Evolutionary conservation across 208 protist species (phyloP).

Genomic region (Trypanosoma avium): DNA sequence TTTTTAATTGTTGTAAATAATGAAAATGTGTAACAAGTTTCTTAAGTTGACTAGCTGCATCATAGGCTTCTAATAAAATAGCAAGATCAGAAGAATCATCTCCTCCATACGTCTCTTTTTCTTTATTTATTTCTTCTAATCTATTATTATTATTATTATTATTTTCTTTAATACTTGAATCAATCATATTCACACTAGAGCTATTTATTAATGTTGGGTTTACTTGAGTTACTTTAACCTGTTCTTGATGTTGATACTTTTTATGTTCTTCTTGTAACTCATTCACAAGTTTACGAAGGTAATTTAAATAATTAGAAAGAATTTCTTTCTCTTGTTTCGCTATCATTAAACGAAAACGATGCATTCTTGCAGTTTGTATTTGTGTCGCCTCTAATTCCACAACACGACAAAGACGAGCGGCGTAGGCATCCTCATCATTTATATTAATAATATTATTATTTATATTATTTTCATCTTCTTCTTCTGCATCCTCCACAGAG

Average conservation of each 20-base stretch:
- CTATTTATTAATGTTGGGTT: too few relatives aligned
- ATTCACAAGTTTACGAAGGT: constrained; percentile 1
- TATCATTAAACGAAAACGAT: constrained; percentile 41
- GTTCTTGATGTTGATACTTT: neutral
- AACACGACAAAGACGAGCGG: constrained; percentile 39
- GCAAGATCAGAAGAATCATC: neutral
- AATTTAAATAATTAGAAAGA: constrained; percentile 23
- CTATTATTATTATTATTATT: too few relatives aligned
- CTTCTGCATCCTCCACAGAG: constrained; percentile 24
- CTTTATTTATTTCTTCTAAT: neutral
- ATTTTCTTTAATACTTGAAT: too few relatives aligned
- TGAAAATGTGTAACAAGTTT: neutral
- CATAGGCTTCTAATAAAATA: constrained; percentile 10
- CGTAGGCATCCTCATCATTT: constrained; percentile 33
- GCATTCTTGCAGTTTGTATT: constrained; percentile 12
- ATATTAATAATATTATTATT: too few relatives aligned
- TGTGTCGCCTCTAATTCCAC: constrained; percentile 43
- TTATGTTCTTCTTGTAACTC: neutral
- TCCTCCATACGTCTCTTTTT: neutral
- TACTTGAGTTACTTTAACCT: neutral
- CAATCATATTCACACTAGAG: too few relatives aligned
- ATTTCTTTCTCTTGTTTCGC: constrained; percentile 33
- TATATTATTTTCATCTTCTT: constrained; percentile 12
- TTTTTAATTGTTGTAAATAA: constrained; percentile 6
- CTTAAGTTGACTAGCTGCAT: neutral